Base-by-base conservation (phyloP, 208 protist species). In the Leishmania arabica region DNA sequence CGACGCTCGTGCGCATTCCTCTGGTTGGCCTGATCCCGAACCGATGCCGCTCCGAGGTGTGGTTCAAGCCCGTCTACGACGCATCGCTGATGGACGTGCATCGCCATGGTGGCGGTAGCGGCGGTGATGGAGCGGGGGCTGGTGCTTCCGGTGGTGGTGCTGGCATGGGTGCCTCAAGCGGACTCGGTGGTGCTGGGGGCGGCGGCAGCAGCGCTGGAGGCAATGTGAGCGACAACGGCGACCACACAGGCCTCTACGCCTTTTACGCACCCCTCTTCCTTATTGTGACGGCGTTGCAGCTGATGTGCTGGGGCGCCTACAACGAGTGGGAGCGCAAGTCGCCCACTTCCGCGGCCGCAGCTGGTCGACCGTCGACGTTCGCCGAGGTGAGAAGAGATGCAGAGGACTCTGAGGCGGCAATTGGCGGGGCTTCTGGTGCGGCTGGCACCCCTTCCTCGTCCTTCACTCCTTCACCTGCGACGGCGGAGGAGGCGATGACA, bases 201-300 rank as follows among this genome's bases (percentile, higher is more conserved):
- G 53, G 51, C 54, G 70, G 69, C 42, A 58, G 37, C 58, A 65
- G 60, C 74, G 13, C 17, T 21, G 40, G 65, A 69, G 51, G 69
- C n/a, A 72, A 56, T 45, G 56, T n/a, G 51, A 40, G 75, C 47
- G 76, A 70, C 75, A 74, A 24, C 75, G 78, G 83, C 8, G 49
- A 69, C n/a, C 65, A 49, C 53, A 9, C 40, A 7, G 54, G 72
- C 49, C 40, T 69, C 19, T 79, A 78, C n/a, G 79, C 68, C 45
- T 95, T 93, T 80, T 78, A 91, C 65, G 94, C 90, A 1, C 92
- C 92, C 42, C 84, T 97, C 5, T 97, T 96, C 66, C 80, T 97
- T 24, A 37, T 95, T 0, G 89, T 92, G 40, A 83, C 88, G 15
- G 92, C 92, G 68, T 77, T 96, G 83, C 94, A 95, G 89, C 88